A percentile compares a stretch with the other conserved stretches of the same genome.
Conservation (phyloP, 306 rosid species). For the Canavalia ensiformis region DNA sequence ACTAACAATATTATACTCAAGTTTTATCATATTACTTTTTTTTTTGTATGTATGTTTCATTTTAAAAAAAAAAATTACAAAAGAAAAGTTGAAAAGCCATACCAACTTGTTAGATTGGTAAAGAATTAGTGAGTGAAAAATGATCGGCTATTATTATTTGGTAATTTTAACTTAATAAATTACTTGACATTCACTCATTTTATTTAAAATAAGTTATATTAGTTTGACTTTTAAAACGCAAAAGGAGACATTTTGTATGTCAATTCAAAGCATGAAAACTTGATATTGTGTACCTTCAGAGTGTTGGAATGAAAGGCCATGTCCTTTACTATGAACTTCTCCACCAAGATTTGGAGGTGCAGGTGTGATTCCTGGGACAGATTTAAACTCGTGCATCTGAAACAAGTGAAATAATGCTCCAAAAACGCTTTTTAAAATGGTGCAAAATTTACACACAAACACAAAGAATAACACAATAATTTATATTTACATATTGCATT, state of each 20-base stretch:
- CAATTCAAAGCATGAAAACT: background rate
- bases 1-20: too few species aligned
- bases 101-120: conserved; percentile 4
- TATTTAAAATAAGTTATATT: background rate
- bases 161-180: background rate
- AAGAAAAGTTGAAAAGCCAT: background rate
- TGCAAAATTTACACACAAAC: background rate
- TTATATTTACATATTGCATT: background rate
- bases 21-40: too few species aligned
- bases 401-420: conserved; percentile 31
- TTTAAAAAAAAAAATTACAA: background rate
- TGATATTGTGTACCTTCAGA: conserved; percentile 45
- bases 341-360: conserved; percentile 50
- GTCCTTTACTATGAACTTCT: conserved; percentile 26
- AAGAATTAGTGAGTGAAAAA: background rate
- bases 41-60: background rate
- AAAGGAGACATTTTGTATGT: background rate
- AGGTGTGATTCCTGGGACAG: conserved; percentile 49
- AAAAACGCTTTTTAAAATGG: conserved; percentile 8
- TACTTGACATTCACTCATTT: background rate
- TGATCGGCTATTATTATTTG: background rate
- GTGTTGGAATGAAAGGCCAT: conserved; percentile 28
- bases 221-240: background rate
- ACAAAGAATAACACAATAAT: background rate
- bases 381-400: conserved; percentile 79